phyloP scores from a whole-genome alignment of 2,329 filamentous ascomycete species.

The Penicillium hesseltinei region DNA sequence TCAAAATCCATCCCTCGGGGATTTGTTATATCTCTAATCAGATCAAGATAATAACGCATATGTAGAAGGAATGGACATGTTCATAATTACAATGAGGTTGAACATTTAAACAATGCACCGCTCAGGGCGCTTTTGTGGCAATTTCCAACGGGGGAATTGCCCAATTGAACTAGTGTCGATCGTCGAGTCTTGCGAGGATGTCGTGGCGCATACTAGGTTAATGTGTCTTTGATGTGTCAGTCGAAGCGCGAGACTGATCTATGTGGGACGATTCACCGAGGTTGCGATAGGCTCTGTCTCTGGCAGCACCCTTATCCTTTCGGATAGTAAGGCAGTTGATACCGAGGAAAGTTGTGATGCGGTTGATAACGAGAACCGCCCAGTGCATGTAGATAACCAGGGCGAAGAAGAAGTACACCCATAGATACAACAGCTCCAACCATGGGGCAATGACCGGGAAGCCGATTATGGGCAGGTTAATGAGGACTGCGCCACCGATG shows the following conservation, averaged over 20 bases:
- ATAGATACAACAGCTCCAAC: slow-evolving; percentile 76
- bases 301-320: slow-evolving; percentile 32
- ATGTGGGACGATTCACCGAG: slow-evolving; percentile 29
- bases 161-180: background rate
- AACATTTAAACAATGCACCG: background rate
- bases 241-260: slow-evolving; percentile 5
- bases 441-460: slow-evolving; percentile 63
- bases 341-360: slow-evolving; percentile 86
- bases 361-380: slow-evolving; percentile 85
- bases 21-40: background rate
- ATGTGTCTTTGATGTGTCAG: slow-evolving; percentile 10
- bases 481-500: slow-evolving; percentile 76
- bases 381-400: slow-evolving; percentile 85
- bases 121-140: background rate
- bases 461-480: slow-evolving; percentile 77
- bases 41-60: background rate
- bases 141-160: background rate
- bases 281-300: slow-evolving; percentile 37
- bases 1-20: background rate
- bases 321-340: slow-evolving; percentile 92
- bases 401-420: slow-evolving; percentile 79
- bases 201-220: background rate
- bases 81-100: slow-evolving; percentile 13
- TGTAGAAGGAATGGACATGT: background rate
- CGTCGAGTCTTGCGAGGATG: background rate